Base-by-base conservation (phyloP, 352 stramenopile species). In the Pythium dissimile region DNA sequence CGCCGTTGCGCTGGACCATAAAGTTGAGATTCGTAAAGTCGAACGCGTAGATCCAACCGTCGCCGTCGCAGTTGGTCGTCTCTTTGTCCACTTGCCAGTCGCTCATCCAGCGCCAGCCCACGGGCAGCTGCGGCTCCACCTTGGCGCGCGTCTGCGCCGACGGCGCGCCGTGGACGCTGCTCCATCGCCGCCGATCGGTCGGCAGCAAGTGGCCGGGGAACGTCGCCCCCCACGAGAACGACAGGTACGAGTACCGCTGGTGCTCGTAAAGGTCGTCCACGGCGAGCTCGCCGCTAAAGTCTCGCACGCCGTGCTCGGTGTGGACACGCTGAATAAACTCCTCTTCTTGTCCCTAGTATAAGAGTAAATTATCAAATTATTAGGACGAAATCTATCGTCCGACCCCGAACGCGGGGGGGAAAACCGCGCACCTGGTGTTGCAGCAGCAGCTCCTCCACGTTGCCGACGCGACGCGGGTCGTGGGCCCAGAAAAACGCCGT, bases 11-110 rank as follows among this genome's bases (percentile, higher is more conserved):
- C 54, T 86, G 83, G 37, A 86, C 60, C 45, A 83, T 65, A 26
- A 73, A 75, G 41, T 90, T 90, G n/a, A 90, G 75, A 73, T 84
- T 86, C 20, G 75, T 77, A 54, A 92, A 92, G 55, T 92, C 80
- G 27, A 89, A 86, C 23, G 78, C 83, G 55, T 90, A 92, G 11
- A 77, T 73, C 82, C 82, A 92, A 10, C 83, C 83, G 20, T 91
- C 73, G 4, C 54, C 51, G 45, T 91, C 80, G 46, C 80, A 86
- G 3, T 82, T 80, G 18, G 58, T 67, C 1, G 77, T 74, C 1
- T 32, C 62, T 47, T 69, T 72, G 45, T 92, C 83, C 5, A 90
- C 42, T 2, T 66, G 44, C 83, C 83, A 92, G 21, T 74, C 65
- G 31, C 73, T 86, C 8, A 73, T 79, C 78, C 80, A 92, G 11